phyloP scores from a whole-genome alignment of 2,329 filamentous ascomycete genomes.

The Catunica adiposa region DNA sequence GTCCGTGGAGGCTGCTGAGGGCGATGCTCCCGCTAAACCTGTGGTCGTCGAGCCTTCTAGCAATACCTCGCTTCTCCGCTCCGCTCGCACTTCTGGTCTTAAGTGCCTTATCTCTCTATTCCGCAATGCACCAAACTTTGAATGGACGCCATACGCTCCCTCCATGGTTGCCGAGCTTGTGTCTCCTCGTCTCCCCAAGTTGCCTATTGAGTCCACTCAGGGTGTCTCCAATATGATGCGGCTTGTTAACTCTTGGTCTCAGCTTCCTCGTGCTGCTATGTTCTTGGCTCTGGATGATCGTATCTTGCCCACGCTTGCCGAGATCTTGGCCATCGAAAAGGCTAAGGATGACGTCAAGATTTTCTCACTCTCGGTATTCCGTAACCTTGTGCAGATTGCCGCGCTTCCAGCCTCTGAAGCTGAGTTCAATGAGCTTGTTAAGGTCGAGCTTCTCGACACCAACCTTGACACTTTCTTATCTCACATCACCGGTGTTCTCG shows the following conservation, averaged over 20 bases:
- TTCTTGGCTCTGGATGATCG: slow-evolving; percentile 48
- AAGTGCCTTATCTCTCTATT: slow-evolving; percentile 73
- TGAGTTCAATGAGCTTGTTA: slow-evolving; percentile 40
- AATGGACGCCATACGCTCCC: slow-evolving; percentile 56
- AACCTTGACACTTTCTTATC: slow-evolving; percentile 45
- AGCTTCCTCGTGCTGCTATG: slow-evolving; percentile 44
- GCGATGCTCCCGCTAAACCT: slow-evolving; percentile 20
- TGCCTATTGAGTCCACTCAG: slow-evolving; percentile 75
- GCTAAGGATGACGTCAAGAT: slow-evolving; percentile 76
- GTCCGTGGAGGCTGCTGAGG: slow-evolving; percentile 16
- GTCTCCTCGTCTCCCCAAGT: slow-evolving; percentile 56
- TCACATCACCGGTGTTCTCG: slow-evolving; percentile 52
- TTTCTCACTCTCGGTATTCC: slow-evolving; percentile 62
- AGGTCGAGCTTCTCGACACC: slow-evolving; percentile 37
- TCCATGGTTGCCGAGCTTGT: slow-evolving; percentile 60
- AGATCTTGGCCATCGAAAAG: slow-evolving; percentile 54
- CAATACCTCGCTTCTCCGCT: slow-evolving; percentile 43
- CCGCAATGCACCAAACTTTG: slow-evolving; percentile 49
- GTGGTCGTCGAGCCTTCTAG: slow-evolving; percentile 20
- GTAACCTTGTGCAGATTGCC: slow-evolving; percentile 47
- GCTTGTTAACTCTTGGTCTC: slow-evolving; percentile 68
- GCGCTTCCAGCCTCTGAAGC: slow-evolving; percentile 36
- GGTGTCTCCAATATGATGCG: slow-evolving; percentile 70
- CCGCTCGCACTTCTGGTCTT: slow-evolving; percentile 54
- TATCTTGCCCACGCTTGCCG: slow-evolving; percentile 54